Percentiles rank a stretch among this genome's conserved stretches.
Evolutionary conservation across 768 basidiomycete species (phyloP).

Genomic region (Naganishia vaughanmartiniae): DNA sequence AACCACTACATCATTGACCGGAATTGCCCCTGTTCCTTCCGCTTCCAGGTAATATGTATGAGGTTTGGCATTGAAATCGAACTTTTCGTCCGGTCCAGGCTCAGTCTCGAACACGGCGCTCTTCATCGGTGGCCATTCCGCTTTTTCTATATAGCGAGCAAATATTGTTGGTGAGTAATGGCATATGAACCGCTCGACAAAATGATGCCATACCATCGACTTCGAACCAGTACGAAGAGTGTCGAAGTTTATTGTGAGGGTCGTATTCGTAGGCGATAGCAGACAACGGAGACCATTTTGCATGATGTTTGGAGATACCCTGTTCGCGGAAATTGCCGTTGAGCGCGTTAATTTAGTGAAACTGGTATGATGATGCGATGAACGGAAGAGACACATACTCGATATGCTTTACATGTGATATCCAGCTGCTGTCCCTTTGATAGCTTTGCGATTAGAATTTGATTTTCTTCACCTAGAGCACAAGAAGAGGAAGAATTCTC

Average conservation of each 20-base stretch:
- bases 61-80: slow-evolving; percentile 84
- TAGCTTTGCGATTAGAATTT: slow-evolving; percentile 84
- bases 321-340: slow-evolving; percentile 47
- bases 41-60: slow-evolving; percentile 90
- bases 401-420: slow-evolving; percentile 82
- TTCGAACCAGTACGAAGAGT: slow-evolving; percentile 94
- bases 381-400: slow-evolving; percentile 59
- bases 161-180: neutral
- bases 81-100: slow-evolving; percentile 69
- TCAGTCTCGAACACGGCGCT: slow-evolving; percentile 80
- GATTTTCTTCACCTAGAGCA: slow-evolving; percentile 53
- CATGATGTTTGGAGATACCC: slow-evolving; percentile 98
- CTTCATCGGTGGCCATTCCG: slow-evolving; percentile 86
- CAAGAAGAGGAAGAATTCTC: neutral
- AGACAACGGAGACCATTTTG: slow-evolving; percentile 96
- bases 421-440: slow-evolving; percentile 90
- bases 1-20: slow-evolving; percentile 38
- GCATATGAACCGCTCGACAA: neutral
- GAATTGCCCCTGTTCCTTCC: slow-evolving; percentile 74
- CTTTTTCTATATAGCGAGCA: slow-evolving; percentile 54
- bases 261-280: slow-evolving; percentile 97
- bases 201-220: slow-evolving; percentile 45
- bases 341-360: neutral
- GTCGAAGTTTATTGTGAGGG: slow-evolving; percentile 92
- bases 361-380: slow-evolving; percentile 24